A percentile compares a stretch with the other conserved stretches of the same genome.
These are phyloP conservation scores for Mycena chlorophos DNA, from an alignment of 768 basidiomycete species.

Conservation along the genomic window DNA sequence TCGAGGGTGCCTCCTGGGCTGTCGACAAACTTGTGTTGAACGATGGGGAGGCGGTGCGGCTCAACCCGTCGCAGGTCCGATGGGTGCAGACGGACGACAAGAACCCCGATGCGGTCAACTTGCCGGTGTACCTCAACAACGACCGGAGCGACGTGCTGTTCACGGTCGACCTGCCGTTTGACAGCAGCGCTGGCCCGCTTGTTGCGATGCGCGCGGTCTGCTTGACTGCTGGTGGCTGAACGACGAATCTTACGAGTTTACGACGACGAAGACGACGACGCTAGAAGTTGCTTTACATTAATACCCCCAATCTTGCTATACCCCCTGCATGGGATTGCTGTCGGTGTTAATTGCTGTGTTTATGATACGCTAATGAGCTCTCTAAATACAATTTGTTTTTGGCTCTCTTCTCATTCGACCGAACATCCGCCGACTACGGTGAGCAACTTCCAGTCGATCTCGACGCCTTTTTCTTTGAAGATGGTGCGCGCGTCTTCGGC, in stretches of 20 bases:
- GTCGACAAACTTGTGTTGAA: slow-evolving; percentile 74
- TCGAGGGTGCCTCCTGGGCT: slow-evolving; percentile 86
- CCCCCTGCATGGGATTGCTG: slow-evolving; percentile 9
- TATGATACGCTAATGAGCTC: slow-evolving; percentile 20
- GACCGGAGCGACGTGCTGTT: slow-evolving; percentile 90
- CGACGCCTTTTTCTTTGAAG: slow-evolving; percentile 68
- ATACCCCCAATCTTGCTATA: slow-evolving; percentile 14
- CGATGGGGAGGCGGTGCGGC: slow-evolving; percentile 75
- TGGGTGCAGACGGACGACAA: slow-evolving; percentile 71
- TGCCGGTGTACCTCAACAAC: slow-evolving; percentile 91
- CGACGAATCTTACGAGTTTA: slow-evolving; percentile 6
- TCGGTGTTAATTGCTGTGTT: slow-evolving; percentile 19
- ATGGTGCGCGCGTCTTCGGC: slow-evolving; percentile 78
- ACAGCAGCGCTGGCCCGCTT: slow-evolving; percentile 60
- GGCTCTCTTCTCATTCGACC: slow-evolving; percentile 28
- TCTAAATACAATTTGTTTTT: slow-evolving; percentile 16
- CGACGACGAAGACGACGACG: neutral
- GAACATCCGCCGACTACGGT: slow-evolving; percentile 54
- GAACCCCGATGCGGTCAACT: slow-evolving; percentile 55
- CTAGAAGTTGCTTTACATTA: slow-evolving; percentile 5
- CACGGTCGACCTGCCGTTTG: slow-evolving; percentile 82
- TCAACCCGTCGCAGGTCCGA: slow-evolving; percentile 80
- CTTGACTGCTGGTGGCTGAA: slow-evolving; percentile 76
- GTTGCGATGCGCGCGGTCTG: slow-evolving; percentile 90
- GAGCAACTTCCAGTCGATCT: slow-evolving; percentile 90